A percentile compares a stretch with the other conserved stretches of the same genome.
phyloP scores from a whole-genome alignment of 805 yeast genomes.

The Sugiyamaella chiloensis region DNA sequence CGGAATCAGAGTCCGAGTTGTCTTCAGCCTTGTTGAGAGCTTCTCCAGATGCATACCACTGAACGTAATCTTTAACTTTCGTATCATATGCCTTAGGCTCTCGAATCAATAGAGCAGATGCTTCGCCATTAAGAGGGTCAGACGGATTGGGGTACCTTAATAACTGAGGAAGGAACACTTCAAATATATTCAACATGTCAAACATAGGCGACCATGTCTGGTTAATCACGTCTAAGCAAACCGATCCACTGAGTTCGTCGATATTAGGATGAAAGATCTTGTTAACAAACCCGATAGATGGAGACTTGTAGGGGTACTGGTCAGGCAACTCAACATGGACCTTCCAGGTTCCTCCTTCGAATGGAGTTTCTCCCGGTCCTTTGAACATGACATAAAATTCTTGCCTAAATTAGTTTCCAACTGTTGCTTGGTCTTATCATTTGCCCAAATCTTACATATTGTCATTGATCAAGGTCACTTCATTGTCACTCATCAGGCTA shows the following conservation, averaged over 20 bases:
- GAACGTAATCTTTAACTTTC: conserved; percentile 66
- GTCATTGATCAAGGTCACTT: conserved; percentile 78
- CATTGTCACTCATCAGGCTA: conserved; percentile 85
- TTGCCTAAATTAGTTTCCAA: conserved; percentile 43
- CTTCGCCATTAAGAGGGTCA: conserved; percentile 90
- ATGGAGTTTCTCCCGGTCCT: conserved; percentile 86
- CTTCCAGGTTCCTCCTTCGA: conserved; percentile 86
- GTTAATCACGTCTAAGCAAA: conserved; percentile 92
- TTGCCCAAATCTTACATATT: conserved; percentile 42
- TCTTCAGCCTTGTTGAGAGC: conserved; percentile 46
- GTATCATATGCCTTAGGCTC: conserved; percentile 64
- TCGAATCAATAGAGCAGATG: conserved; percentile 71
- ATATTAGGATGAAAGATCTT: conserved; percentile 94
- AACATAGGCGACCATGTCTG: conserved; percentile 99
- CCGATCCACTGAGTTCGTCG: conserved; percentile 84
- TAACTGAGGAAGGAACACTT: conserved; percentile 88
- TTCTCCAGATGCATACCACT: conserved; percentile 57
- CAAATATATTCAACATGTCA: conserved; percentile 86
- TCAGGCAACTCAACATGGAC: conserved; percentile 91
- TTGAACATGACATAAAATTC: conserved; percentile 80
- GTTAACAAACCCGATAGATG: conserved; percentile 90
- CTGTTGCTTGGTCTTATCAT: neutral
- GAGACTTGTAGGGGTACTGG: conserved; percentile 92
- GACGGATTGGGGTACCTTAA: conserved; percentile 89
- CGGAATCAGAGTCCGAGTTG: conserved; percentile 35